Conservation (phyloP, 2,329 filamentous ascomycete species). For the Monosporascus sp. region DNA sequence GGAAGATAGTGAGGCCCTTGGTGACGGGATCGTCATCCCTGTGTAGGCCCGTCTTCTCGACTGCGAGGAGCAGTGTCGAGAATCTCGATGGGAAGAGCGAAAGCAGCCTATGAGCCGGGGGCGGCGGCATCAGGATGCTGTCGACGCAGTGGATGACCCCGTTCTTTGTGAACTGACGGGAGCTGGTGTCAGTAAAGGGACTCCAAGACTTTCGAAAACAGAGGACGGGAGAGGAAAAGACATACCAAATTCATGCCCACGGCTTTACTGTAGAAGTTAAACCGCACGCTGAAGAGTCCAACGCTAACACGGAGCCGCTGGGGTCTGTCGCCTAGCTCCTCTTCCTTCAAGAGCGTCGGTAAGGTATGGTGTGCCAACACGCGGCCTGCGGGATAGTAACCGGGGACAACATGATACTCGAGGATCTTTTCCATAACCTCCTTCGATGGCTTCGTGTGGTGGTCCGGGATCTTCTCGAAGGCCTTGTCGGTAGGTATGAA, state of each 20-base stretch:
- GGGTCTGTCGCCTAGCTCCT: slow-evolving; percentile 56
- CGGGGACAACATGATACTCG: slow-evolving; percentile 69
- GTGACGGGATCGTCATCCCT: slow-evolving; percentile 20
- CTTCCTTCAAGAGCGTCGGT: slow-evolving; percentile 59
- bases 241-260: slow-evolving; percentile 66
- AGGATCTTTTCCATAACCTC: slow-evolving; percentile 66
- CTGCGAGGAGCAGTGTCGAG: slow-evolving; percentile 71
- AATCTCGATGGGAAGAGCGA: slow-evolving; percentile 70
- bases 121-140: slow-evolving; percentile 71
- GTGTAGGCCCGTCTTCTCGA: slow-evolving; percentile 68
- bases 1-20: slow-evolving; percentile 73
- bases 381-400: slow-evolving; percentile 59
- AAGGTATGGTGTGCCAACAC: slow-evolving; percentile 71
- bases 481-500: slow-evolving; percentile 77
- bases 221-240: slow-evolving; percentile 5
- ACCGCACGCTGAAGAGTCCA: slow-evolving; percentile 54
- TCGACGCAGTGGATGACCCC: slow-evolving; percentile 78
- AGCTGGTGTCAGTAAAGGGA: slow-evolving; percentile 1
- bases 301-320: slow-evolving; percentile 71
- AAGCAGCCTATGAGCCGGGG: slow-evolving; percentile 45
- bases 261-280: slow-evolving; percentile 76
- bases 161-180: slow-evolving; percentile 61
- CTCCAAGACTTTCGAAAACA: not conserved
- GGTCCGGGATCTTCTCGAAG: slow-evolving; percentile 57
- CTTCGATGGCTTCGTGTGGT: slow-evolving; percentile 58